Evolutionary conservation across 352 stramenopile species (phyloP).

Genomic region (Globisporangium apiculatum): DNA sequence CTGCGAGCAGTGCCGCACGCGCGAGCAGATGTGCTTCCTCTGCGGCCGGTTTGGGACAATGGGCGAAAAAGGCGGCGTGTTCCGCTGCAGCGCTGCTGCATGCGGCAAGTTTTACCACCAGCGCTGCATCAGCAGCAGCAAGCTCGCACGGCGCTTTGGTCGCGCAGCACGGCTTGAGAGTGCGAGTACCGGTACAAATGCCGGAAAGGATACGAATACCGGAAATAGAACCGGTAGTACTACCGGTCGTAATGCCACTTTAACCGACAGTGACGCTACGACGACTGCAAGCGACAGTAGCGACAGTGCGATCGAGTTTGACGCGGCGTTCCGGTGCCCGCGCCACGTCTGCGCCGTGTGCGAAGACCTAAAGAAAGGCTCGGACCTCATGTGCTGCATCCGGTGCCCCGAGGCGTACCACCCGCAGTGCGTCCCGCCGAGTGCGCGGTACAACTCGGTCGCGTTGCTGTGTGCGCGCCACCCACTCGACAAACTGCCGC

Average conservation of each 20-base stretch:
- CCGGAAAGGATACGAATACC: background rate
- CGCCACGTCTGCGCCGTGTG: slow-evolving; percentile 81
- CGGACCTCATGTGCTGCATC: slow-evolving; percentile 87
- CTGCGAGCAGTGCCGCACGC: slow-evolving; percentile 87
- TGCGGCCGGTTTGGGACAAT: slow-evolving; percentile 88
- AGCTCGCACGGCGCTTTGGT: slow-evolving; percentile 49
- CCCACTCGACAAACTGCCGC: slow-evolving; percentile 57
- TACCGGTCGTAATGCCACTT: too few relatives aligned
- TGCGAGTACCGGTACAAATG: background rate
- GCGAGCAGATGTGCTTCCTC: slow-evolving; percentile 84
- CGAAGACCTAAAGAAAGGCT: slow-evolving; percentile 64
- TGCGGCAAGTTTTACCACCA: slow-evolving; percentile 88
- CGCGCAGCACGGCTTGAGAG: background rate
- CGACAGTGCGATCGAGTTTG: slow-evolving; percentile 39
- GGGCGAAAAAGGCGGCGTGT: slow-evolving; percentile 77
- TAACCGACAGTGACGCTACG: background rate
- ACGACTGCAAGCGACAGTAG: background rate
- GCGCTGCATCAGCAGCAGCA: slow-evolving; percentile 55
- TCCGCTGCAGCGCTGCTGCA: slow-evolving; percentile 47
- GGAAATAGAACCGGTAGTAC: slow-evolving; percentile 6
- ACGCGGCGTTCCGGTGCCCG: slow-evolving; percentile 81
- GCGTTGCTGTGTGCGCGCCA: slow-evolving; percentile 90
- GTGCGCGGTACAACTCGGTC: slow-evolving; percentile 89
- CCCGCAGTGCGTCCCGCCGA: slow-evolving; percentile 88
- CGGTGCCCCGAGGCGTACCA: slow-evolving; percentile 92